Evolutionary conservation across 441 rosid species (phyloP).

Genomic region (Melastoma candidum): DNA sequence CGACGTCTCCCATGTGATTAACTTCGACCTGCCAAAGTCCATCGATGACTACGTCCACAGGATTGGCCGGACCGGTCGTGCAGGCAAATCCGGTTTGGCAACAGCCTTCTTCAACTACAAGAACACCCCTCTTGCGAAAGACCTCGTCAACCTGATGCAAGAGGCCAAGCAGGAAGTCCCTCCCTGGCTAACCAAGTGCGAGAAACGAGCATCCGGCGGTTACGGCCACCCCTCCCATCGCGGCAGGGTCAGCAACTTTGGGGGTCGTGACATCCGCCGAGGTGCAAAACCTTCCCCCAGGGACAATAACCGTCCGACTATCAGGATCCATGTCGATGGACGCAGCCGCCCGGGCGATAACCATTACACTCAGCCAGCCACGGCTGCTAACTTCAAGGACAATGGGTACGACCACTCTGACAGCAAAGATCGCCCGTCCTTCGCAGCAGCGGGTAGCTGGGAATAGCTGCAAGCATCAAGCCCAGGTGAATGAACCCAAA

Average conservation of each 20-base stretch:
- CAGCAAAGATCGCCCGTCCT: too few relatives aligned
- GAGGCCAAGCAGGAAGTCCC: conserved; percentile 48
- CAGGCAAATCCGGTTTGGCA: conserved; percentile 46
- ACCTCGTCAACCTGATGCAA: conserved; percentile 36
- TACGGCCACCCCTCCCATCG: conserved; percentile 8
- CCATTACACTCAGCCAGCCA: too few relatives aligned
- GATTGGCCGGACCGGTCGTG: conserved; percentile 52
- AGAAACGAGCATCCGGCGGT: conserved; percentile 17
- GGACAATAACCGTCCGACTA: too few relatives aligned
- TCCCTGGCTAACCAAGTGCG: conserved; percentile 32
- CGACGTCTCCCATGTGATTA: conserved; percentile 41
- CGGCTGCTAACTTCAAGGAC: too few relatives aligned
- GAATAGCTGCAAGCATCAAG: too few relatives aligned
- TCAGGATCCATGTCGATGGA: too few relatives aligned
- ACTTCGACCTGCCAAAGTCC: conserved; percentile 39
- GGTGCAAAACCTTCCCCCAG: conserved; percentile 8
- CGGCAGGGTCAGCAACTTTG: conserved; percentile 26
- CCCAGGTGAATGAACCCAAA: too few relatives aligned
- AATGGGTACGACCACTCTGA: too few relatives aligned
- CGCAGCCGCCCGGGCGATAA: too few relatives aligned
- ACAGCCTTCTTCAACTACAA: conserved; percentile 46
- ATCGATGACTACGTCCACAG: conserved; percentile 48
- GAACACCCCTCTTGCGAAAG: conserved; percentile 31
- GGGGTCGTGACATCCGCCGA: conserved; percentile 36
- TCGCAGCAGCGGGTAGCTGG: too few relatives aligned